A percentile compares a stretch with the other conserved stretches of the same genome.
Conservation (phyloP, 495 filamentous ascomycete species). For the Aspergillus indologenus region DNA sequence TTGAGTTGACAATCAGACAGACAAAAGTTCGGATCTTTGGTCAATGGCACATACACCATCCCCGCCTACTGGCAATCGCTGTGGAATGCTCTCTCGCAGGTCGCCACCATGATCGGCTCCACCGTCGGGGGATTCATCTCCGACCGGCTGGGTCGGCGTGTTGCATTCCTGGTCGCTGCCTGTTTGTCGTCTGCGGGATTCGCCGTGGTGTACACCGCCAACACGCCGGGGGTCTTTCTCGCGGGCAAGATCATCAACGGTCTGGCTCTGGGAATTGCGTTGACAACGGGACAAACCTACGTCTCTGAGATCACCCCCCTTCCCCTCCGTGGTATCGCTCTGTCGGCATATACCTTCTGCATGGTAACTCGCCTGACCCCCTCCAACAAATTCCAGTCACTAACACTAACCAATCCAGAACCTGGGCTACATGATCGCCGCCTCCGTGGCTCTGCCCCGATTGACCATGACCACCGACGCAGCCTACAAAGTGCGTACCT, state of each 20-base stretch:
- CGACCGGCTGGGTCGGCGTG: constrained; percentile 23
- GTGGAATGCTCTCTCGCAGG: constrained; percentile 28
- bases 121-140: constrained; percentile 20
- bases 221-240: constrained; percentile 21
- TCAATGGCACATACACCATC: constrained; percentile 19
- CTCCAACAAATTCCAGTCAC: too few relatives aligned
- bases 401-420: constrained; percentile 6
- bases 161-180: constrained; percentile 17
- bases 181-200: constrained; percentile 22
- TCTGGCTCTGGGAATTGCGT: constrained; percentile 20
- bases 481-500: constrained; percentile 14
- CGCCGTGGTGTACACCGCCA: constrained; percentile 19
- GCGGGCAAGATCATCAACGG: constrained; percentile 27
- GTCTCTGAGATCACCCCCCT: constrained; percentile 27
- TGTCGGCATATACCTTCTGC: constrained; percentile 21
- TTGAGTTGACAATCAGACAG: neutral
- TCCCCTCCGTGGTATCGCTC: constrained; percentile 22
- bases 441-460: constrained; percentile 13
- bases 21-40: constrained; percentile 11
- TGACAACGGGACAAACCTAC: constrained; percentile 26
- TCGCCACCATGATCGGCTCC: constrained; percentile 26
- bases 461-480: constrained; percentile 10
- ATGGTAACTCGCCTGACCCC: constrained; percentile 12
- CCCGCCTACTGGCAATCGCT: constrained; percentile 29
- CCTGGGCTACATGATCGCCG: constrained; percentile 18